Base-by-base conservation (phyloP, 176 grass and related monocot species). In the Carex littledalei region DNA sequence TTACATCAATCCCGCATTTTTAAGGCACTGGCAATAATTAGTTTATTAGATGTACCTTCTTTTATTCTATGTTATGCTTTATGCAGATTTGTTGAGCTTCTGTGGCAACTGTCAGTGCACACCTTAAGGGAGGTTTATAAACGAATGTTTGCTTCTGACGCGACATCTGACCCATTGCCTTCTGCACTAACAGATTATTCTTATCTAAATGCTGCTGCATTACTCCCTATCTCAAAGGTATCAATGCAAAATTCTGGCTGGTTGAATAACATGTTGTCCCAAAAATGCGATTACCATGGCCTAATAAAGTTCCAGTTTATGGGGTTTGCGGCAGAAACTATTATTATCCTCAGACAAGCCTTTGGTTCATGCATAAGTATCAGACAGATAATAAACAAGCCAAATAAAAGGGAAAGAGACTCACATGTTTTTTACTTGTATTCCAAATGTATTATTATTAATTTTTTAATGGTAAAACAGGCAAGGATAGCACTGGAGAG, bases 21-120 rank as follows among this genome's bases (percentile, higher is more conserved):
- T 24, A 55, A 21, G 39, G 37, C 67, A 71, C 16, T 3, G 11
- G 8, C 18, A 45, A 16, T 72, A 21, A 45, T 6, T 86, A 41
- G 80, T 84, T 75, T 81, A 84, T 72, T 87, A 85, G 41, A 6
- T 81, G 57, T 65, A 53, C 24, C 71, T 47, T 71, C 78, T 80
- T 89, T 66, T 79, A 81, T 47, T 79, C 41, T 54, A 29, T 59
- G 35, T 61, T 61, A 50, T 72, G 59, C 22, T 54, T 26, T n/a
- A 60, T 90, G 85, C 93, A 99, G 97, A 87, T 99, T 99, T 91
- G 93, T 99, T 64, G 97, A 99, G 90, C 97, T 99, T 87, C 90
- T 99, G 67, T 99, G 97, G 97, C 97, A 99, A 87, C 93, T 99
- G 71, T 99, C 97, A 52, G 97, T 96, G 78, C 93, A 99, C 85